Conservation (phyloP, 78 protist species). For the Chrysochromulina tobinii region DNA sequence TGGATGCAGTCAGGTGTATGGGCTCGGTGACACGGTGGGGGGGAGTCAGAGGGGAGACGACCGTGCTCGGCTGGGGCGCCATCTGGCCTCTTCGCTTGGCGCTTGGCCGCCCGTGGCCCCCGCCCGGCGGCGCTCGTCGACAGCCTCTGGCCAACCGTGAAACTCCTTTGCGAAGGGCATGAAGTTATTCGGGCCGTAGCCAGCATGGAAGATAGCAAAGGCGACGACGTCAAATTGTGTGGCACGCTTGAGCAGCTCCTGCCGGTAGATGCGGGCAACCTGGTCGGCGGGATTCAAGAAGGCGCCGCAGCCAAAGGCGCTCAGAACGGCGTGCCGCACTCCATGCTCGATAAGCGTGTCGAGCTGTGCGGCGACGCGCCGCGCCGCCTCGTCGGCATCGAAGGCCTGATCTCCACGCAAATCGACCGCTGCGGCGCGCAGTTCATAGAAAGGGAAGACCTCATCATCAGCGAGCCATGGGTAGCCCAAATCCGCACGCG, state of each 20-base stretch:
- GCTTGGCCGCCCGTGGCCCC: too few species aligned
- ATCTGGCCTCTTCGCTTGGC: too few species aligned
- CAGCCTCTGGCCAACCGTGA: neutral
- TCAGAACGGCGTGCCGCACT: neutral
- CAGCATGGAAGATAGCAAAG: neutral
- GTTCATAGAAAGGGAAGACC: slow-evolving; percentile 1
- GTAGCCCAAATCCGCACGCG: neutral
- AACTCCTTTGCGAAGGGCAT: neutral
- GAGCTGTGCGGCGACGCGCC: neutral
- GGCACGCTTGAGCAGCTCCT: neutral
- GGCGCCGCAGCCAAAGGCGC: slow-evolving; percentile 13
- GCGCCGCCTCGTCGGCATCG: neutral
- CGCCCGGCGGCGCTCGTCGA: too few species aligned
- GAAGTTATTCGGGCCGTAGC: neutral
- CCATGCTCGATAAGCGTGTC: neutral
- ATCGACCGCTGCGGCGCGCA: neutral
- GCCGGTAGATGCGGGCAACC: neutral
- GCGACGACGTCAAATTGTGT: neutral
- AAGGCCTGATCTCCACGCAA: neutral
- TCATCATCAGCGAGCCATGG: neutral
- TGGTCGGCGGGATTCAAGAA: neutral
- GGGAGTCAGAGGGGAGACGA: too few species aligned
- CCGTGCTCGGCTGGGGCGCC: too few species aligned
- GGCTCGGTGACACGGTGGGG: too few species aligned
- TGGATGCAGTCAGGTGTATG: too few species aligned